Evolutionary conservation across 2,329 filamentous ascomycete species (phyloP).

Genomic region (Xylariales sp.): DNA sequence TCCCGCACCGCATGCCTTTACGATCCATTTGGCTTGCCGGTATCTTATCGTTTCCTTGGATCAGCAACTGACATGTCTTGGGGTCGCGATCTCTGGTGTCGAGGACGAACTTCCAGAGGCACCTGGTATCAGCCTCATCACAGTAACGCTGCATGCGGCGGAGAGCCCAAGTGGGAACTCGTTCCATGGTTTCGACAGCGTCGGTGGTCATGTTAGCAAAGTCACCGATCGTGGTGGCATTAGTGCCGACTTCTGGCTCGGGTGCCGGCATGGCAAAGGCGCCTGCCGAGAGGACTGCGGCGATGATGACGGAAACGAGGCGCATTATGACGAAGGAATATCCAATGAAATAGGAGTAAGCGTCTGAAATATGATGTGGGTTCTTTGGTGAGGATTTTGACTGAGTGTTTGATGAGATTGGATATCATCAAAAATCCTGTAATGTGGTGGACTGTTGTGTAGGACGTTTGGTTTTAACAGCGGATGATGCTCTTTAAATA

Average conservation of each 20-base stretch:
- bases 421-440: no score
- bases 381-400: no score
- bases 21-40: slow-evolving; percentile 31
- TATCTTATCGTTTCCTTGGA: slow-evolving; percentile 18
- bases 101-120: slow-evolving; percentile 37
- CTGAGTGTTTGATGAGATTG: no score
- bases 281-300: slow-evolving; percentile 4
- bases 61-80: slow-evolving; percentile 34
- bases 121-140: slow-evolving; percentile 30
- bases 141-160: slow-evolving; percentile 32
- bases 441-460: no score
- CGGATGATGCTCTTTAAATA: no score
- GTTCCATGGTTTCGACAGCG: background rate
- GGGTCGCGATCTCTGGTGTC: slow-evolving; percentile 24
- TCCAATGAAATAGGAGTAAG: no score
- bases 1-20: slow-evolving; percentile 19
- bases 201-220: background rate
- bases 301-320: no score
- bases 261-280: slow-evolving; percentile 2
- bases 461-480: no score
- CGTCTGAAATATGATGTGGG: no score
- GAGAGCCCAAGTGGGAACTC: slow-evolving; percentile 35
- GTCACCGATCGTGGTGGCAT: background rate
- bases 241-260: background rate
- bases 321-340: no score